Evolutionary conservation across 768 basidiomycete species (phyloP), one percentile per base, ranked within the genome.

Genomic region (Tephrocybe sp.): DNA sequence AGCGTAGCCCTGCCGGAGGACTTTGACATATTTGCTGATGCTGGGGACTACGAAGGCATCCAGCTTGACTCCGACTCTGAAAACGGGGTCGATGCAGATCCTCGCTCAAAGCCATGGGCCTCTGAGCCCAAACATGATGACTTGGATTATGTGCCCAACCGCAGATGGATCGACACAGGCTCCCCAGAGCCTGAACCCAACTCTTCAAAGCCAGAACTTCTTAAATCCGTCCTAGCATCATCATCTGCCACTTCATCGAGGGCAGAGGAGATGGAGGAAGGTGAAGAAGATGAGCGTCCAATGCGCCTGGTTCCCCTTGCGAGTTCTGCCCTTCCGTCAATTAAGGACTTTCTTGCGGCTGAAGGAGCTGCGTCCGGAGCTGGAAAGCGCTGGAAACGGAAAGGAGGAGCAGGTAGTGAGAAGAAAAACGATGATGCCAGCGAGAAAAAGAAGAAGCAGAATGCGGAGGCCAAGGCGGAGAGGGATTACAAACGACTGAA

Each of bases 21-120:
- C 46, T 79, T 91, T 36, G 89, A 96, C 62, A 95, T 97, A 37
- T 97, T 97, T 64, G 88, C 83, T 1, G 93, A 73, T 47, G 90
- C 83, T 4, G 93, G 86, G 8, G 90, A 91, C 43, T 97, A 95
- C 62, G 78, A 86, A 45, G 89, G 89, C 1, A 64, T 88, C 6
- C 78, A 81, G 40, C 57, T 80, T 3, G 80, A 69, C 3, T 83
- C 74, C 24, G 79, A 70, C 18, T 80, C 80, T 43, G 78, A 81
- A 17, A 83, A 78, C 26, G 76, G 77, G 4, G 14, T 17, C 15
- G 76, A 77, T 11, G 75, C 71, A 4, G 59, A 62, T n/a, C 66
- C 62, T 21, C 51, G 6, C 46, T 28, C 15, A 30, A 38, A 45
- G 38, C 10, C 7, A 12, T 33, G 32, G 17, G 32, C 47, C 33